phyloP scores from a whole-genome alignment of 768 basidiomycete genomes.

The Tephrocybe sp. region DNA sequence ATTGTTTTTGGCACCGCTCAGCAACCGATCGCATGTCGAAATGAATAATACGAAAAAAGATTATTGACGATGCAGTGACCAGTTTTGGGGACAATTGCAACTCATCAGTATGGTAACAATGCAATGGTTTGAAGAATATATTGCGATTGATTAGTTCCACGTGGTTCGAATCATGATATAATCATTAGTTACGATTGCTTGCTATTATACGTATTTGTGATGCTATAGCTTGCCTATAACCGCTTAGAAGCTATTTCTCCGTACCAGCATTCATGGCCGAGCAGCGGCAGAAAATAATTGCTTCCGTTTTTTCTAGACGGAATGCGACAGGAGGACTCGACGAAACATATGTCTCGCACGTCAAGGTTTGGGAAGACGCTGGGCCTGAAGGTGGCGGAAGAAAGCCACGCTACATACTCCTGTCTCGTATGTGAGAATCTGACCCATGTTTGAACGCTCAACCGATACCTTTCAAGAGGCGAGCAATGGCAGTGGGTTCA shows the following conservation, averaged over 20 bases:
- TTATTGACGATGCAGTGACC: no score
- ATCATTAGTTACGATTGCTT: no score
- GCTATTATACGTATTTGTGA: no score
- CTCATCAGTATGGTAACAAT: no score
- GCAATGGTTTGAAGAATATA: no score
- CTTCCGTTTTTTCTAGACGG: slow-evolving; percentile 78
- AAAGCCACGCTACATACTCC: slow-evolving; percentile 88
- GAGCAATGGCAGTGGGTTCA: slow-evolving; percentile 58
- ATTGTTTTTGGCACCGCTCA: slow-evolving; percentile 28
- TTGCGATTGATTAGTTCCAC: no score
- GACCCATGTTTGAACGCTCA: slow-evolving; percentile 4
- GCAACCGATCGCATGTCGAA: background rate
- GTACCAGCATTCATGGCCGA: slow-evolving; percentile 33
- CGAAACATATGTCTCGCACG: slow-evolving; percentile 81
- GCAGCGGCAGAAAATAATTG: slow-evolving; percentile 68
- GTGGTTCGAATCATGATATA: no score
- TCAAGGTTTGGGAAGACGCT: slow-evolving; percentile 94
- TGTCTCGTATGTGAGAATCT: slow-evolving; percentile 69
- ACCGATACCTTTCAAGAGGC: slow-evolving; percentile 43
- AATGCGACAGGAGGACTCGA: slow-evolving; percentile 61
- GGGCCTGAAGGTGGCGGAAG: slow-evolving; percentile 60
- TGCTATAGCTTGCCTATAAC: no score
- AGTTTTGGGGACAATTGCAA: no score
- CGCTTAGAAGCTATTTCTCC: background rate
- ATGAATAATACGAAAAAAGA: no score